A percentile compares a stretch with the other conserved stretches of the same genome.
These are phyloP conservation scores for Exophiala sp. DNA, from an alignment of 2,329 filamentous ascomycete genomes.

Conservation along the genomic window DNA sequence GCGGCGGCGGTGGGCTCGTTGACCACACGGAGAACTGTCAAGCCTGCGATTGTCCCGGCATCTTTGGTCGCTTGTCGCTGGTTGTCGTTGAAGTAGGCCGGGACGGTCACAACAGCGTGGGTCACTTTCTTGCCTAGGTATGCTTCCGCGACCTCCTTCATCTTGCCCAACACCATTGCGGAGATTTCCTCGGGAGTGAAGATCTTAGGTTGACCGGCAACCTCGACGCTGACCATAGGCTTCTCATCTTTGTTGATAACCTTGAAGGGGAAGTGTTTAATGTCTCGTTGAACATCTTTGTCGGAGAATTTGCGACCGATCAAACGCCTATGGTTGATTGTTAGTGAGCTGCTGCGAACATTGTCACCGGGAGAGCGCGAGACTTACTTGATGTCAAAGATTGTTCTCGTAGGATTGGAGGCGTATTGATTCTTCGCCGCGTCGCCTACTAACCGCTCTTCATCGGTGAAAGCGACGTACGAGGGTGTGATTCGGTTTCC, in stretches of 20 bases:
- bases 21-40: conserved; percentile 92
- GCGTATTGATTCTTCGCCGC: conserved; percentile 94
- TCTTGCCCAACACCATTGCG: conserved; percentile 62
- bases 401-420: conserved; percentile 67
- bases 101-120: conserved; percentile 78
- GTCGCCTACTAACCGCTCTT: conserved; percentile 94
- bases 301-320: conserved; percentile 79
- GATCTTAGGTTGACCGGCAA: conserved; percentile 52
- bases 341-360: neutral
- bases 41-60: conserved; percentile 81
- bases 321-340: conserved; percentile 55
- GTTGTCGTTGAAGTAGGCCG: conserved; percentile 98
- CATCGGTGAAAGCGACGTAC: conserved; percentile 93
- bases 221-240: conserved; percentile 68
- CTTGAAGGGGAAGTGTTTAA: conserved; percentile 99
- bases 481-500: conserved; percentile 94
- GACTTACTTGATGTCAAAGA: conserved; percentile 78
- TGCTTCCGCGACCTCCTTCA: conserved; percentile 60
- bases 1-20: conserved; percentile 95
- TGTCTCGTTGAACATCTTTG: conserved; percentile 82
- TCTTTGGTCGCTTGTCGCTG: conserved; percentile 97
- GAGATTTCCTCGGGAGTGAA: conserved; percentile 63
- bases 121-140: conserved; percentile 57
- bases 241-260: conserved; percentile 85
- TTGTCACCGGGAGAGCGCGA: neutral